A percentile compares a stretch with the other conserved stretches of the same genome.
These are phyloP conservation scores for Ceratocystis cubensis DNA, from an alignment of 2,329 filamentous ascomycete species.

Conservation along the genomic window DNA sequence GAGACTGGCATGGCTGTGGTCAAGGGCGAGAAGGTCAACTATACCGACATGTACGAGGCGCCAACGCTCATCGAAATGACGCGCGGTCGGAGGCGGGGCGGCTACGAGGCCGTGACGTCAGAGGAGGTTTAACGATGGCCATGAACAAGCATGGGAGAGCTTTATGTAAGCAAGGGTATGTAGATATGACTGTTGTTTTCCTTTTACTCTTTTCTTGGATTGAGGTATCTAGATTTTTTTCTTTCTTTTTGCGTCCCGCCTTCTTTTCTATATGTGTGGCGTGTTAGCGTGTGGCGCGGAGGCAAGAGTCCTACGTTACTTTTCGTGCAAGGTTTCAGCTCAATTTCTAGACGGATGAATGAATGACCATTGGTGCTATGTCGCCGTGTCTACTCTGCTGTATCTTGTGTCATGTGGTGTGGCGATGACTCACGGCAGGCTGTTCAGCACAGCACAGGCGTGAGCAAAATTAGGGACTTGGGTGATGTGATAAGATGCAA, in stretches of 20 bases:
- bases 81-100: slow-evolving; percentile 37
- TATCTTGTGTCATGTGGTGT: neutral
- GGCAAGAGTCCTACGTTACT: neutral
- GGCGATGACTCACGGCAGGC: too few relatives aligned
- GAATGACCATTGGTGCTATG: too few relatives aligned
- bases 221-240: neutral
- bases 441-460: too few relatives aligned
- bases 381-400: neutral
- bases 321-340: neutral
- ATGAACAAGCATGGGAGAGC: neutral
- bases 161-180: slow-evolving; percentile 1
- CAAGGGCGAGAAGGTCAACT: slow-evolving; percentile 70
- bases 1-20: slow-evolving; percentile 64
- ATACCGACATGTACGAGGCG: slow-evolving; percentile 78
- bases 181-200: slow-evolving; percentile 7
- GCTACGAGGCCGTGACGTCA: slow-evolving; percentile 51
- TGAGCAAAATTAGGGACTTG: too few relatives aligned
- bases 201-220: neutral
- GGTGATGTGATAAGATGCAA: too few relatives aligned
- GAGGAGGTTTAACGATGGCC: slow-evolving; percentile 39
- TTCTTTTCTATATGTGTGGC: neutral
- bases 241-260: neutral
- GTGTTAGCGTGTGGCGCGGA: too few relatives aligned
- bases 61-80: slow-evolving; percentile 53
- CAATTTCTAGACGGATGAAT: neutral